Base-by-base conservation (phyloP, 148 eudicot species). In the Pouteria glomerata region DNA sequence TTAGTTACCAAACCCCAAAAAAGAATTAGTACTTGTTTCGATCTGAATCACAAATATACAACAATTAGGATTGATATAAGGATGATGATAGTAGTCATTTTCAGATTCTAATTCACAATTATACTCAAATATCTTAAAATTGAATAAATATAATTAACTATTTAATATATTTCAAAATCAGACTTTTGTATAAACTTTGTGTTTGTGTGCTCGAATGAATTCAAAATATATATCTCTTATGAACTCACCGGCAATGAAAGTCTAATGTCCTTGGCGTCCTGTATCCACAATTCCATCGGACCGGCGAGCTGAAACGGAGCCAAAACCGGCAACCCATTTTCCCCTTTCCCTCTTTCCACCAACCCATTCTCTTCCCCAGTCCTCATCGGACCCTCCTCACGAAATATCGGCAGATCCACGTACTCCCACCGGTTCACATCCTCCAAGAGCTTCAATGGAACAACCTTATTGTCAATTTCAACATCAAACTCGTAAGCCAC, bases 201-300 rank as follows among this genome's bases (percentile, higher is more conserved):
- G n/a, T n/a, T n/a, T n/a, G n/a, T n/a, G n/a, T n/a, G n/a, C n/a
- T n/a, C n/a, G n/a, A n/a, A n/a, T n/a, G n/a, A n/a, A n/a, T n/a
- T n/a, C n/a, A n/a, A n/a, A n/a, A n/a, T n/a, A n/a, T n/a, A n/a
- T n/a, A n/a, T n/a, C n/a, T n/a, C n/a, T n/a, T n/a, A n/a, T n/a
- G n/a, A 51, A 71, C 88, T 73, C 74, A 90, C 96, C 63, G 96
- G 96, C 73, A 90, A 77, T 0, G 96, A 85, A 64, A 90, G 68
- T 79, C 90, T 82, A 84, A 82, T 88, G 56, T 90, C 83, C 76
- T 90, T 87, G n/a, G 82, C 96, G 74, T 90, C 96, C 82, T 85
- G 94, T 74, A 84, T 88, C 97, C 97, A 91, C 10, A 94, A 83
- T 75, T 94, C 98, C 96, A 94, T 94, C 11, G 98, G 98, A 67